phyloP scores from a whole-genome alignment of 768 basidiomycete species.

The Tricholoma saponaceum region DNA sequence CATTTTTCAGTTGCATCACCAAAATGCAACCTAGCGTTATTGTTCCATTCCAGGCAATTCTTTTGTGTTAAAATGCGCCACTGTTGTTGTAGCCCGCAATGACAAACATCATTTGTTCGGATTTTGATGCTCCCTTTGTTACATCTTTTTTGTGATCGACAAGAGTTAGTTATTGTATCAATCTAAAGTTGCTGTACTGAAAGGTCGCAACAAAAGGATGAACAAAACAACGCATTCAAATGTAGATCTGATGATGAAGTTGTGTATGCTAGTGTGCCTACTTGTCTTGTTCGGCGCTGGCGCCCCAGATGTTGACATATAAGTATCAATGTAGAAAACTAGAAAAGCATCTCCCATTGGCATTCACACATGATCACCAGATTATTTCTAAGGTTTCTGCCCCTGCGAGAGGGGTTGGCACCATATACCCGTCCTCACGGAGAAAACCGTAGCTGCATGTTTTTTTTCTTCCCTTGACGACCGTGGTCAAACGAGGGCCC shows the following conservation, averaged over 20 bases:
- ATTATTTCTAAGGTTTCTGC: too few species aligned
- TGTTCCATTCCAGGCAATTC: not conserved
- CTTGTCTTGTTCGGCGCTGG: not conserved
- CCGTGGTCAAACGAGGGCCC: too few species aligned
- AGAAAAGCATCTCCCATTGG: not conserved
- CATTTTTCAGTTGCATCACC: too few species aligned
- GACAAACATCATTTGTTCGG: not conserved
- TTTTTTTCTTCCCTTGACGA: too few species aligned
- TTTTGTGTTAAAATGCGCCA: not conserved
- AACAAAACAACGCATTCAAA: not conserved
- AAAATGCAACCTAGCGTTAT: not conserved
- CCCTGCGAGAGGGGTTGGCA: too few species aligned
- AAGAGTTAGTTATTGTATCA: not conserved
- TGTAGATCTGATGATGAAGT: not conserved
- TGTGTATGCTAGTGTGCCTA: not conserved
- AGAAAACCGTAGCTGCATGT: too few species aligned
- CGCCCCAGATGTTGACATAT: too few species aligned
- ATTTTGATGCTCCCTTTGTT: slow-evolving; percentile 2
- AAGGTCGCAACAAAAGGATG: not conserved
- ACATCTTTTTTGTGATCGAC: not conserved
- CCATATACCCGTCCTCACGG: too few species aligned
- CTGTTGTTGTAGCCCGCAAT: not conserved
- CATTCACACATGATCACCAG: too few species aligned
- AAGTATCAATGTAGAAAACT: too few species aligned
- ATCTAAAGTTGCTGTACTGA: too few species aligned